These are phyloP conservation scores for Hypoxylon sp. DNA, from an alignment of 2,329 filamentous ascomycete species.

Conservation along the genomic window DNA sequence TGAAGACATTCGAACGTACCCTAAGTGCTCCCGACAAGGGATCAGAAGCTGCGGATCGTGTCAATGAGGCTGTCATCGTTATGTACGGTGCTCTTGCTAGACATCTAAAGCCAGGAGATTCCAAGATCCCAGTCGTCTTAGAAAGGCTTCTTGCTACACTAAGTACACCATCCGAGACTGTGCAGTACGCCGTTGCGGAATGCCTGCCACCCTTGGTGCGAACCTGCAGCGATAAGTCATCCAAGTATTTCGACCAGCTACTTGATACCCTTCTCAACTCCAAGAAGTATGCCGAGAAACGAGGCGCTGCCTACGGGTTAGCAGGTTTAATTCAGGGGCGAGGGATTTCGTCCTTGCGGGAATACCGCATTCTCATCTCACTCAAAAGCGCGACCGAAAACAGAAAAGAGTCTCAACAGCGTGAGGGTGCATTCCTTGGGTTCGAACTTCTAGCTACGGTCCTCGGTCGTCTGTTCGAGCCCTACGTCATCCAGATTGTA, in stretches of 20 bases:
- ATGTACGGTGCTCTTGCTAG: conserved; percentile 94
- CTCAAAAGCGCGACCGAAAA: conserved; percentile 89
- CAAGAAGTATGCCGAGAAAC: conserved; percentile 91
- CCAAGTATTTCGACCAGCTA: conserved; percentile 83
- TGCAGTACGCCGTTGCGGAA: conserved; percentile 95
- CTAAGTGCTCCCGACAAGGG: conserved; percentile 87
- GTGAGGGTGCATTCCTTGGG: conserved; percentile 88
- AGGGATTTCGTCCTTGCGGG: conserved; percentile 82
- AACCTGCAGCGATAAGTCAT: conserved; percentile 80
- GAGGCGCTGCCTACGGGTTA: conserved; percentile 94
- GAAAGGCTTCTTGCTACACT: conserved; percentile 87
- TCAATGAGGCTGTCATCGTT: conserved; percentile 97
- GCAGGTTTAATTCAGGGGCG: conserved; percentile 91
- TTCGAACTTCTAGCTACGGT: conserved; percentile 91
- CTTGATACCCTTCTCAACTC: conserved; percentile 84
- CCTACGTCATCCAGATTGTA: conserved; percentile 95
- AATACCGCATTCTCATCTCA: conserved; percentile 86
- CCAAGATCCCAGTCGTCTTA: conserved; percentile 88
- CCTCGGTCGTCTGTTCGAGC: conserved; percentile 90
- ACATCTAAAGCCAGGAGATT: conserved; percentile 86
- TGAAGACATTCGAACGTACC: conserved; percentile 90
- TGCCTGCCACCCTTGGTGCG: conserved; percentile 92
- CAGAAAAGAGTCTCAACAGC: conserved; percentile 89
- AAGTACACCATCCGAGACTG: conserved; percentile 93
- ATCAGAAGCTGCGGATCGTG: conserved; percentile 83